Evolutionary conservation across 2,329 filamentous ascomycete species (phyloP).

Genomic region (Aureobasidium melanogenum): DNA sequence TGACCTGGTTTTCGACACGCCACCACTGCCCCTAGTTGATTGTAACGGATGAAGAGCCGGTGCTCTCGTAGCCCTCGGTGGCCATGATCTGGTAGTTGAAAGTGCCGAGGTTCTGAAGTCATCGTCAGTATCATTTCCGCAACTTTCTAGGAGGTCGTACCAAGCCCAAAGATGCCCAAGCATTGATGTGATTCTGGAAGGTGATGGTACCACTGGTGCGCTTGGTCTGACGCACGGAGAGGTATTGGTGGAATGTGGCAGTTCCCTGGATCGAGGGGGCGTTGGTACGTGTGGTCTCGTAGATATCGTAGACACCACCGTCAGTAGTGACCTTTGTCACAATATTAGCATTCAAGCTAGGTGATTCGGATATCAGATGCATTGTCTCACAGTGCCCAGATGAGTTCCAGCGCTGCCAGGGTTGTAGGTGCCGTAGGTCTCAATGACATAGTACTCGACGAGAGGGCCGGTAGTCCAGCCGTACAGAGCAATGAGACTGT

Average conservation of each 20-base stretch:
- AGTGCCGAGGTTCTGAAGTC: conserved; percentile 32
- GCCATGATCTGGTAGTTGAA: conserved; percentile 47
- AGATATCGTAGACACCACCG: conserved; percentile 46
- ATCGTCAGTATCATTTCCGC: neutral
- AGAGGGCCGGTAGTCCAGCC: conserved; percentile 47
- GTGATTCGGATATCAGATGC: too few relatives aligned
- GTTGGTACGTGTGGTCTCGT: conserved; percentile 37
- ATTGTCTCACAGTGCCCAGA: conserved; percentile 34
- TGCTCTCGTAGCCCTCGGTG: conserved; percentile 36
- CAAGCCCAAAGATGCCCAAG: conserved; percentile 43
- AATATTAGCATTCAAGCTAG: neutral
- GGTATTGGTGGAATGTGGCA: conserved; percentile 47
- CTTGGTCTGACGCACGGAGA: conserved; percentile 43
- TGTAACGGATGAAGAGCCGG: conserved; percentile 18
- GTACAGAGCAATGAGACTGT: conserved; percentile 49
- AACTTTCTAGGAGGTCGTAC: neutral
- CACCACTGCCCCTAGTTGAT: neutral
- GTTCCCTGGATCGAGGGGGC: conserved; percentile 46
- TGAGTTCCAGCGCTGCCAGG: conserved; percentile 30
- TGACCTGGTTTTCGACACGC: too few relatives aligned
- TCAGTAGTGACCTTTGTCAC: conserved; percentile 34
- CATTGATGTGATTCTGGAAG: conserved; percentile 43
- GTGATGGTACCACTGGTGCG: conserved; percentile 43
- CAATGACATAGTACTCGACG: conserved; percentile 53
- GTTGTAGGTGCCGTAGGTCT: conserved; percentile 43